Percentiles rank a stretch among this genome's conserved stretches.
Conservation (phyloP, 139 green algal genomes). For the Tetraselmis chui region DNA sequence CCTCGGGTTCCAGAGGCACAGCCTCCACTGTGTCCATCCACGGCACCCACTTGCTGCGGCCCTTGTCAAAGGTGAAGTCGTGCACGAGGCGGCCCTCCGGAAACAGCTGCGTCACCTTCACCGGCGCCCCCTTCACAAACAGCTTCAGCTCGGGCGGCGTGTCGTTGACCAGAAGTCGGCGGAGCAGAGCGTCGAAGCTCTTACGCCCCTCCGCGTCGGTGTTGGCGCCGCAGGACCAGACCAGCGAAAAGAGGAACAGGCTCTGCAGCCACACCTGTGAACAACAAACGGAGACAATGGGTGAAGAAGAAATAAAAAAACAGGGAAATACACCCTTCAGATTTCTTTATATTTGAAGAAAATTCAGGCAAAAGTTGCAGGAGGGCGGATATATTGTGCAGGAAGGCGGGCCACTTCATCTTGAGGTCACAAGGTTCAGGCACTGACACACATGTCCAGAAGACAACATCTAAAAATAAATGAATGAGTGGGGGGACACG, state of each 20-base stretch:
- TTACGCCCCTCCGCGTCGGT: slow-evolving; percentile 22
- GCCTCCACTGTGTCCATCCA: slow-evolving; percentile 25
- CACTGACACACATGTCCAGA: no score
- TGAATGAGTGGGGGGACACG: no score
- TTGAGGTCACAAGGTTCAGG: background rate
- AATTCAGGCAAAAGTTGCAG: slow-evolving; percentile 33
- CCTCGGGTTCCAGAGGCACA: slow-evolving; percentile 9
- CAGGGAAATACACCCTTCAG: no score
- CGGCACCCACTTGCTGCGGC: slow-evolving; percentile 23
- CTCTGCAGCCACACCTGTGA: slow-evolving; percentile 32
- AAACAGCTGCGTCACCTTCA: slow-evolving; percentile 21
- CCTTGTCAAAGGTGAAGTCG: slow-evolving; percentile 29
- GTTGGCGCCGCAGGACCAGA: slow-evolving; percentile 26
- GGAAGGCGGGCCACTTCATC: background rate
- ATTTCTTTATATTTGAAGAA: no score
- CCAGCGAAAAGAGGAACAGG: slow-evolving; percentile 31
- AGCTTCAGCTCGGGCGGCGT: slow-evolving; percentile 15
- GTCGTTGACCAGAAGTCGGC: slow-evolving; percentile 15
- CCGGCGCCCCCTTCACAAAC: slow-evolving; percentile 13
- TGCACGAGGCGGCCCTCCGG: slow-evolving; percentile 24
- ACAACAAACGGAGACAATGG: no score
- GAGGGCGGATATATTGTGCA: no score
- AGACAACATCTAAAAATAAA: no score
- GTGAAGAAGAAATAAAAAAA: no score
- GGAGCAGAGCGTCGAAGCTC: slow-evolving; percentile 24